A percentile compares a stretch with the other conserved stretches of the same genome.
These are phyloP conservation scores for Trichoderma gracile DNA, from an alignment of 2,329 filamentous ascomycete species.

Conservation along the genomic window DNA sequence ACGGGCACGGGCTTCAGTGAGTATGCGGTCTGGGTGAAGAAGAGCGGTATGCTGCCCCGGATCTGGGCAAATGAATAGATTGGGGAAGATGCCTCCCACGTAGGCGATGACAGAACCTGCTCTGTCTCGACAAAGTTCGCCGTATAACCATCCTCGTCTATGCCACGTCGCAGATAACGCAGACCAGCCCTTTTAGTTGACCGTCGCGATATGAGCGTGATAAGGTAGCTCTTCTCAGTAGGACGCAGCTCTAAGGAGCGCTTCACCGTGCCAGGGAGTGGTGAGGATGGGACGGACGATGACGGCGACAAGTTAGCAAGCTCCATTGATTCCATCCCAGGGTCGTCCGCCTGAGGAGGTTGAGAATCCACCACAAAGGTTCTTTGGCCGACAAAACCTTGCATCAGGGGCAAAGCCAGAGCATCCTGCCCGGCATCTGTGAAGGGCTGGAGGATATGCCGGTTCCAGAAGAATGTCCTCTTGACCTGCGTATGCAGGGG, in stretches of 20 bases:
- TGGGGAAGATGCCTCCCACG: conserved; percentile 62
- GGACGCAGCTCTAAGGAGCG: conserved; percentile 46
- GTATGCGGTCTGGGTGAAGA: conserved; percentile 93
- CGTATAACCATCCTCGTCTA: conserved; percentile 84
- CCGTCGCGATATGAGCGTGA: conserved; percentile 90
- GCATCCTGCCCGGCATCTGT: conserved; percentile 69
- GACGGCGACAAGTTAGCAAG: conserved; percentile 43
- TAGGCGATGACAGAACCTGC: conserved; percentile 76
- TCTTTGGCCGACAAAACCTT: conserved; percentile 89
- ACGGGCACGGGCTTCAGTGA: conserved; percentile 85
- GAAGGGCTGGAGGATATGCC: conserved; percentile 71
- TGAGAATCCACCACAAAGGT: conserved; percentile 71
- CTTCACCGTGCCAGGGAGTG: conserved; percentile 32
- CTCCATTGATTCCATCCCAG: conserved; percentile 49
- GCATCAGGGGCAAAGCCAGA: conserved; percentile 79
- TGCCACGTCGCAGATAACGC: conserved; percentile 83
- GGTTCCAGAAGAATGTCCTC: conserved; percentile 88
- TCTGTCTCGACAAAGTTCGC: conserved; percentile 95
- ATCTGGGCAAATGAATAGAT: conserved; percentile 84
- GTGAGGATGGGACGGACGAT: conserved; percentile 32
- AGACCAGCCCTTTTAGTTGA: conserved; percentile 84
- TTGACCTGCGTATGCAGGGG: conserved; percentile 75
- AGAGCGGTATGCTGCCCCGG: conserved; percentile 88
- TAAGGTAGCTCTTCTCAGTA: conserved; percentile 63
- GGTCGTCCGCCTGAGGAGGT: conserved; percentile 56